Evolutionary conservation across 225 moss, liverwort and hornwort species (phyloP).

Genomic region (Anthoceros angustus): DNA sequence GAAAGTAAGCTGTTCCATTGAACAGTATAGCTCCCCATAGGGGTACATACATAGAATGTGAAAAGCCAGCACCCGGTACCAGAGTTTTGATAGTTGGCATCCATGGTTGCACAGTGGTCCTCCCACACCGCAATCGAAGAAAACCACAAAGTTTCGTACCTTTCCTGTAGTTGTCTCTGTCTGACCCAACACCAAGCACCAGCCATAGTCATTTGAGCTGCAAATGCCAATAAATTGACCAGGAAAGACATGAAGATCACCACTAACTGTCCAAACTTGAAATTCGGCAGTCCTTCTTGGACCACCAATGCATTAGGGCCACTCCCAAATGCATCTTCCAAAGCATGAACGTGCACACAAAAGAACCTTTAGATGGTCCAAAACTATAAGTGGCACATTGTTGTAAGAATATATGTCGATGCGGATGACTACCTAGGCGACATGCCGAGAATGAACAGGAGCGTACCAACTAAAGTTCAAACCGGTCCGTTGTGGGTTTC

Average conservation of each 20-base stretch:
- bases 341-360: no score
- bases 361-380: no score
- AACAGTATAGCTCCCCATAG: constrained; percentile 59
- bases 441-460: not conserved
- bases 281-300: constrained; percentile 54
- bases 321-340: no score
- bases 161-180: constrained; percentile 53
- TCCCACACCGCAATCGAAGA: not conserved
- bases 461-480: constrained; percentile 74
- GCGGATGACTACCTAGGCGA: not conserved
- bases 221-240: not conserved
- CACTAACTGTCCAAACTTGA: constrained; percentile 66
- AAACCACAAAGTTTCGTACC: constrained; percentile 16
- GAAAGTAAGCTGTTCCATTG: constrained; percentile 49
- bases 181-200: constrained; percentile 61
- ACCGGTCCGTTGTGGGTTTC: no score
- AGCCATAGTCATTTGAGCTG: constrained; percentile 51
- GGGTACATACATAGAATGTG: constrained; percentile 56
- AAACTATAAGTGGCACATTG: no score
- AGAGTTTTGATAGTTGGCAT: no score
- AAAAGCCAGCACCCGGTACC: no score
- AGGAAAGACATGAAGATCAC: not conserved
- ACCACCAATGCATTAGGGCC: no score
- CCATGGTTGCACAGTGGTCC: no score
- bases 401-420: no score